Evolutionary conservation across 2,329 filamentous ascomycete species (phyloP).

Genomic region (Sarocladium strictum): DNA sequence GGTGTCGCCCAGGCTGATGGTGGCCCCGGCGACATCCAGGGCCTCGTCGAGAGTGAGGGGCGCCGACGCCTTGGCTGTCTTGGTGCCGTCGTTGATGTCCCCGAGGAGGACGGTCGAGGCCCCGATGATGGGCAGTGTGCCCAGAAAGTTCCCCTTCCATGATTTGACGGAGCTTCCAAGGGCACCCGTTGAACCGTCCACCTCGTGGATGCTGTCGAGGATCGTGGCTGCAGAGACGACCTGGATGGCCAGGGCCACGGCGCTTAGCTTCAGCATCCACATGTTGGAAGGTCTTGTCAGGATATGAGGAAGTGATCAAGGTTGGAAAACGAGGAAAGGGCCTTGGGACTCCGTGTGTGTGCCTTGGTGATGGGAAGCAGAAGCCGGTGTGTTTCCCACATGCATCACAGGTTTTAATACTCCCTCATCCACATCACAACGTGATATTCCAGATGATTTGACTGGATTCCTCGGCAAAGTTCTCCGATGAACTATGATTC

Average conservation of each 20-base stretch:
- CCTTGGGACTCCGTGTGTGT: not conserved
- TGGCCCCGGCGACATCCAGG: constrained; percentile 30
- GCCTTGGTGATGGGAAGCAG: not conserved
- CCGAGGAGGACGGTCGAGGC: constrained; percentile 32
- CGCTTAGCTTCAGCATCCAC: not conserved
- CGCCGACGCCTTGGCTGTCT: constrained; percentile 29
- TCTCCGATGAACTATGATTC: not conserved
- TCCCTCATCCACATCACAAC: too few species aligned
- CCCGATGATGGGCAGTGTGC: constrained; percentile 33
- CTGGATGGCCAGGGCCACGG: constrained; percentile 13
- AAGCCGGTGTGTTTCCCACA: not conserved
- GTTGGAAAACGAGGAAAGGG: not conserved
- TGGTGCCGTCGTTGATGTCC: constrained; percentile 32
- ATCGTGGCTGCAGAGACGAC: constrained; percentile 29
- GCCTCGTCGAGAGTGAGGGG: constrained; percentile 32
- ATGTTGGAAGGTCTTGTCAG: not conserved
- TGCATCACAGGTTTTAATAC: not conserved
- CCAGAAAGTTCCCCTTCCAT: constrained; percentile 33
- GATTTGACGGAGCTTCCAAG: constrained; percentile 27
- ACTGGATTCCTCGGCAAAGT: too few species aligned
- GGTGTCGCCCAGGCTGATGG: constrained; percentile 26
- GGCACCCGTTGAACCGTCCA: constrained; percentile 25
- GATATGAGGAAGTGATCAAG: not conserved
- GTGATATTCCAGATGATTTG: too few species aligned
- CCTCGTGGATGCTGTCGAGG: constrained; percentile 26